Evolutionary conservation across 768 basidiomycete genomes (phyloP).

Genomic region (Phylloporus sp.): DNA sequence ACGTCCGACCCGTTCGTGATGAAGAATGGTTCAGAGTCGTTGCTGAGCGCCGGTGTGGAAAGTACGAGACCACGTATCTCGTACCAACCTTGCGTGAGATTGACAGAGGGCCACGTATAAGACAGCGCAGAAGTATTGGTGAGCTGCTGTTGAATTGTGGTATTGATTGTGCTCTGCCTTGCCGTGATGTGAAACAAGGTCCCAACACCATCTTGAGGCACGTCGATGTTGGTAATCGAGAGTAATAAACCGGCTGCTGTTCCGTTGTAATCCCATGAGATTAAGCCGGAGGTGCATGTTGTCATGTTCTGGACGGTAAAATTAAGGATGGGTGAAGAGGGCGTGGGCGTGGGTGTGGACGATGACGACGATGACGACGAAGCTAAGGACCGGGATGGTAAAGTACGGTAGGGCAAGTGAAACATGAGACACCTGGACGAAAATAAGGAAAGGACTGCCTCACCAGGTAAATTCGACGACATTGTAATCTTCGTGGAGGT

Average conservation of each 20-base stretch:
- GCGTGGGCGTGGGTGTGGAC: constrained; percentile 14
- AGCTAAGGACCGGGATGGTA: constrained; percentile 4
- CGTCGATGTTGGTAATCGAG: constrained; percentile 38
- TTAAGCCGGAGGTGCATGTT: constrained; percentile 30
- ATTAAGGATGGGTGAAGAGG: constrained; percentile 14
- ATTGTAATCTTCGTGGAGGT: constrained; percentile 2
- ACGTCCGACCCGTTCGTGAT: constrained; percentile 35
- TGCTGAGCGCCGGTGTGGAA: not conserved
- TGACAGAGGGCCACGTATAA: constrained; percentile 45
- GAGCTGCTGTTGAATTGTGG: constrained; percentile 22
- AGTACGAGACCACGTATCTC: constrained; percentile 22
- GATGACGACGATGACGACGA: constrained; percentile 12
- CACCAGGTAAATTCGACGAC: constrained; percentile 14
- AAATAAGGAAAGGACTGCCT: constrained; percentile 6
- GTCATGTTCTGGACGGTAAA: constrained; percentile 30
- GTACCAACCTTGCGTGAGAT: constrained; percentile 49
- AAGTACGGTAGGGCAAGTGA: not conserved
- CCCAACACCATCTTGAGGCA: constrained; percentile 24
- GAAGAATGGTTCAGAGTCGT: constrained; percentile 31
- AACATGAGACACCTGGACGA: constrained; percentile 4
- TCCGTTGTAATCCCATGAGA: constrained; percentile 41
- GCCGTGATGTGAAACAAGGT: constrained; percentile 3
- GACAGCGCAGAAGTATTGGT: constrained; percentile 19
- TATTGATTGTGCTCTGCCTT: not conserved
- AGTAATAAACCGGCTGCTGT: constrained; percentile 27